Evolutionary conservation across 371 early-diverging fungal genomes (phyloP), one percentile per base, ranked within the genome.

Genomic region (Choanephora cucurbitarum): DNA sequence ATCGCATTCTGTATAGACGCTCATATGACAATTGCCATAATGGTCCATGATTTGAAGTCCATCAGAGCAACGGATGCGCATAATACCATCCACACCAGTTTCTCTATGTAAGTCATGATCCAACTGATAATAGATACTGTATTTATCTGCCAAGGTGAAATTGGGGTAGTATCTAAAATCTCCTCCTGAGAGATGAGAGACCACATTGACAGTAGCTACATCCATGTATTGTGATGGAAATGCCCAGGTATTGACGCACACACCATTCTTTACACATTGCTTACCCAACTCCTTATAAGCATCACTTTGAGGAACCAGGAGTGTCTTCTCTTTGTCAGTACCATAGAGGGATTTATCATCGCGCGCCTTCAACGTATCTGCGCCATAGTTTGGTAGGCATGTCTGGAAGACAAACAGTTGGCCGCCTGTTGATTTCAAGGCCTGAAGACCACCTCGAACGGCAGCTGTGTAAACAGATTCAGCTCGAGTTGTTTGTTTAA

Each of bases 21-120:
- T 89, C 94, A 94, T 96, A 63, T 85, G 86, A 70, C 97, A 90
- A 75, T 95, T 96, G 50, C 99, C 99, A 65, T 88, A 90, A 69
- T 98, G 91, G 52, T 95, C 94, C n/a, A 82, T 79, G 4, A 95
- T 83, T 43, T 90, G 88, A 44, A 98, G 73, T 1, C 93, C 95
- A 57, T 93, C 89, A 15, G 96, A 94, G 51, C 90, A 89, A 52
- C 99, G 90, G 22, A 98, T 83, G 44, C 99, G 89, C 71, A 97
- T 66, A 19, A 97, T 80, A 13, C 89, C 95, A 62, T 96, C 94
- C 65, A 78, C 93, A 15, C 96, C 99, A 55, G 88, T 92, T 34
- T 87, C 80, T 44, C 96, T 87, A 33, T 80, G 70, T 18, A 93
- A 71, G 37, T 87, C 82, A 31, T 84, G 83, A 40, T 84, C 72